phyloP scores from a whole-genome alignment of 441 rosid genomes.

The Bocquillonia castaneifolia region DNA sequence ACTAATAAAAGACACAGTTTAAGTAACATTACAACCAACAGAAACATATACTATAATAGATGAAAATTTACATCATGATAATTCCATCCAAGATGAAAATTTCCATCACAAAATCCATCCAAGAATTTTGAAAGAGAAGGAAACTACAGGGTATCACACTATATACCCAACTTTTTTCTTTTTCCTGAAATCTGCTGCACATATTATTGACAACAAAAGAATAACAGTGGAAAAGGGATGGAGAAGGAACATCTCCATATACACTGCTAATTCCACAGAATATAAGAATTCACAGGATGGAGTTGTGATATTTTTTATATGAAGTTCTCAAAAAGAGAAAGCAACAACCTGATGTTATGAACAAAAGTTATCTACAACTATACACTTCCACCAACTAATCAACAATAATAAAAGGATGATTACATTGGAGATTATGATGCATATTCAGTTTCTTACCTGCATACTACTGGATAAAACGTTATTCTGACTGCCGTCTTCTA shows the following conservation, averaged over 20 bases:
- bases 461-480: conserved; percentile 94
- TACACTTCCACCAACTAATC: not conserved
- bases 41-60: not conserved
- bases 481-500: conserved; percentile 94
- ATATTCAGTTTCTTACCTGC: conserved; percentile 54
- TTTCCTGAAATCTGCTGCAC: not conserved
- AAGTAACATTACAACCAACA: not conserved
- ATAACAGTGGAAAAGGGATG: not conserved
- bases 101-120: too few relatives aligned
- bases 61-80: not conserved
- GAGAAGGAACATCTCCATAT: not conserved
- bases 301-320: not conserved
- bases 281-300: not conserved
- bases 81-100: too few relatives aligned
- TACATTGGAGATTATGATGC: not conserved
- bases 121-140: not conserved
- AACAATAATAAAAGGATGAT: not conserved
- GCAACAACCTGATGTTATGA: not conserved
- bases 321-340: not conserved
- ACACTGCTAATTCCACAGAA: not conserved
- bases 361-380: conserved; percentile 3
- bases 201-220: not conserved
- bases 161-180: not conserved
- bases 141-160: not conserved
- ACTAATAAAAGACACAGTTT: not conserved